These are phyloP conservation scores for Beauveria brongniartii DNA, from an alignment of 2,329 filamentous ascomycete species.

Conservation along the genomic window DNA sequence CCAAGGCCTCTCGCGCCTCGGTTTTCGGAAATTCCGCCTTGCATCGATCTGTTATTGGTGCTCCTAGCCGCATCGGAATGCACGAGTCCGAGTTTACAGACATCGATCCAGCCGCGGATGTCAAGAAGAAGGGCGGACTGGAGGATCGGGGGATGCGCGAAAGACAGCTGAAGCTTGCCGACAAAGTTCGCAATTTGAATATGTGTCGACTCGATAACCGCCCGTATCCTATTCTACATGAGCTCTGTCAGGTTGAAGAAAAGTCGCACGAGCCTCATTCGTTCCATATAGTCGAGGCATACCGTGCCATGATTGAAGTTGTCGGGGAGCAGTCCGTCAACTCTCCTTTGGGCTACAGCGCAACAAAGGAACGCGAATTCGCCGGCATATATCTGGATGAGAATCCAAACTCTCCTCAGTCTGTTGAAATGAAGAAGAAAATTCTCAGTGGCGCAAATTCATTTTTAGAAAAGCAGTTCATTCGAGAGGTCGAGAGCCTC, in stretches of 20 bases:
- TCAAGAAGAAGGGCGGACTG: conserved; percentile 37
- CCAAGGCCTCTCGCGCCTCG: conserved; percentile 41
- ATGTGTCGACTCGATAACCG: conserved; percentile 56
- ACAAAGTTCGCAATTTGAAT: conserved; percentile 74
- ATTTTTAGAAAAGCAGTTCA: conserved; percentile 77
- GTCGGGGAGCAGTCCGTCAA: conserved; percentile 62
- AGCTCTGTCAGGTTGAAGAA: conserved; percentile 67
- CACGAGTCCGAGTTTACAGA: conserved; percentile 62
- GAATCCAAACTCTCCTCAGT: conserved; percentile 53
- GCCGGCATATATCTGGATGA: conserved; percentile 71
- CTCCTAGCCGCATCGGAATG: conserved; percentile 58
- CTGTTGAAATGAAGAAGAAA: conserved; percentile 63
- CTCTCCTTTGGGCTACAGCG: conserved; percentile 51
- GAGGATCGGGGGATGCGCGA: conserved; percentile 73
- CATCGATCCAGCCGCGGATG: conserved; percentile 49
- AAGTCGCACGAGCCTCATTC: conserved; percentile 63
- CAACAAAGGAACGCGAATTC: conserved; percentile 68
- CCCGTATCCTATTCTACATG: conserved; percentile 65
- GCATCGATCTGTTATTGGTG: conserved; percentile 80
- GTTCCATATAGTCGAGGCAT: conserved; percentile 71
- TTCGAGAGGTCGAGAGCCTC: conserved; percentile 64
- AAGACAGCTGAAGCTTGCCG: conserved; percentile 74
- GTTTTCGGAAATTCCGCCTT: conserved; percentile 54
- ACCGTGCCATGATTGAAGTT: conserved; percentile 71
- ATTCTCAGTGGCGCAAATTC: conserved; percentile 72